Evolutionary conservation across 1,139 yeast species (phyloP), one percentile per base, ranked within the genome.

Genomic region (Scheffersomyces titani): DNA sequence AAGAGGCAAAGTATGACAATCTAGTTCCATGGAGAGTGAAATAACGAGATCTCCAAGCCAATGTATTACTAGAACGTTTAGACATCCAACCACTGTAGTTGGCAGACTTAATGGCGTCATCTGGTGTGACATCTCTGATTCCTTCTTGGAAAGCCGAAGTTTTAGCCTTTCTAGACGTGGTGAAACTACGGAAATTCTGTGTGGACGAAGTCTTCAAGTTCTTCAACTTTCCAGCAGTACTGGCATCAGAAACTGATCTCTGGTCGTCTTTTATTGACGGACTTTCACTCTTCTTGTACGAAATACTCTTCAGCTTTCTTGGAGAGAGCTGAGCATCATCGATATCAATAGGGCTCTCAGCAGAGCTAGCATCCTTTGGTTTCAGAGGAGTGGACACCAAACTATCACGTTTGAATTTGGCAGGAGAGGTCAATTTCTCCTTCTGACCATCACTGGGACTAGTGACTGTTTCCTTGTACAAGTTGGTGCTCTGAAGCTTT

Each of bases 71-170:
- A 1, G 81, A 76, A 62, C 91, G 87, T 71, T 94, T 94, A 54
- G 93, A 85, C 97, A 96, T 90, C 97, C 98, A 94, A 1, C 99
- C 99, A 55, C 92, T 87, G 67, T 79, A 86, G 57, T 83, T 88
- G 0, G 98, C 92, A 16, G 88, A 76, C 63, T 86, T 86, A 52
- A 89, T 84, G 0, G 98, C 90, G 51, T 91, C 92, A 60, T 84
- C 86, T 0, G 97, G 97, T 0, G 89, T 81, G 22, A 91, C 81
- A 20, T 76, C 80, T 65, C 93, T 81, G 52, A 94, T 90, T 16
- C 99, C 99, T 74, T 94, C 99, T 66, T 88, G 87, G 73, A 94
- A 94, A 0, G 98, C 99, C 0, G 97, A 88, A 0, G 98, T 93
- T 61, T 86, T 82, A 89, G 87, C 74, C 72, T 84, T 81, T 63